Conservation (phyloP, 2,329 filamentous ascomycete genomes). For the Pseudogymnoascus sp. region DNA sequence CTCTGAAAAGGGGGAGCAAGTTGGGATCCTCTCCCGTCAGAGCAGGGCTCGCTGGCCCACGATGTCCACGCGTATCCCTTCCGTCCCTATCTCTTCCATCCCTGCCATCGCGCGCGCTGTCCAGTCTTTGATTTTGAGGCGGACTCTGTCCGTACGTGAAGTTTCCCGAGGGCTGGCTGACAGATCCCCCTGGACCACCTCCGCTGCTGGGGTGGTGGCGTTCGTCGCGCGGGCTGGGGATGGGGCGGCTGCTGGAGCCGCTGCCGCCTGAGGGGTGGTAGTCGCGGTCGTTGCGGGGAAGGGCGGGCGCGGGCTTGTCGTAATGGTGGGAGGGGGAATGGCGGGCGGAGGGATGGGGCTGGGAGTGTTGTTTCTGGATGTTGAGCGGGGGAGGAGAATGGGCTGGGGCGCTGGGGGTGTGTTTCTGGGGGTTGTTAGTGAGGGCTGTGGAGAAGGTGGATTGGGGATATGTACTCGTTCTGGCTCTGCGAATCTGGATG, state of each 20-base stretch:
- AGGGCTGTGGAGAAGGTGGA: neutral
- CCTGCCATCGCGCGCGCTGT: neutral
- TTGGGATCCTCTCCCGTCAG: slow-evolving; percentile 50
- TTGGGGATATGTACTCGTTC: slow-evolving; percentile 31
- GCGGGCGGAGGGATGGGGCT: slow-evolving; percentile 18
- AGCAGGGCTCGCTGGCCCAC: neutral
- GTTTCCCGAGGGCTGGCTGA: neutral
- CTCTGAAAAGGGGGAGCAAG: slow-evolving; percentile 77
- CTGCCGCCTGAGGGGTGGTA: slow-evolving; percentile 14
- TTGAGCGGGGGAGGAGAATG: slow-evolving; percentile 7
- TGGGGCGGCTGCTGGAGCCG: slow-evolving; percentile 11
- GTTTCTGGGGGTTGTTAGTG: slow-evolving; percentile 6
- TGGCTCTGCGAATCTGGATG: slow-evolving; percentile 43
- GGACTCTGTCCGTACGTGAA: neutral
- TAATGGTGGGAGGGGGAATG: slow-evolving; percentile 36
- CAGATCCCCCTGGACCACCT: neutral
- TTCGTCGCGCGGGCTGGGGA: neutral
- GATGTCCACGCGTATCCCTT: neutral
- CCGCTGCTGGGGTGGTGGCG: neutral
- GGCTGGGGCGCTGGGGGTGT: neutral
- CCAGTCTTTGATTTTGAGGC: neutral
- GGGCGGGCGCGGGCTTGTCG: slow-evolving; percentile 39
- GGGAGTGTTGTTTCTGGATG: slow-evolving; percentile 9
- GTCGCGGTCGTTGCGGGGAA: slow-evolving; percentile 31
- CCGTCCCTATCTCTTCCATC: neutral